phyloP scores from a whole-genome alignment of 768 basidiomycete genomes.

The Hygrocybe punicea region DNA sequence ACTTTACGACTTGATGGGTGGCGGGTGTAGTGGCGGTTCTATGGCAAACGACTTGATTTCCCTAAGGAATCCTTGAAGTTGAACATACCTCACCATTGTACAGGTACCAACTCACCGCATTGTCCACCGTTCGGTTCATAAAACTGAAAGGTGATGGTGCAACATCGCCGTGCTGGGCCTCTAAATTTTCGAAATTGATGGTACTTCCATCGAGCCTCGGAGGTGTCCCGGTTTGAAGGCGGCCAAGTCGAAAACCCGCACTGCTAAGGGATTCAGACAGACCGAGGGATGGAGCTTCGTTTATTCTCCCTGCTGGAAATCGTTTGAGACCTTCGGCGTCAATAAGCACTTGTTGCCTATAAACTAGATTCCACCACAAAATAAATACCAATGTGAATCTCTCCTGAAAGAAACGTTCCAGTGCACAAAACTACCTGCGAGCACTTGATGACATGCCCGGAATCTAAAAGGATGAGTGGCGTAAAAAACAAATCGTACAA shows the following conservation, averaged over 20 bases:
- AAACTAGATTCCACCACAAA: background rate
- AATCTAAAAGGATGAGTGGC: background rate
- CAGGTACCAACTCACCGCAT: too few species aligned
- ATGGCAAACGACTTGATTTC: conserved; percentile 70
- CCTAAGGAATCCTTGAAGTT: conserved; percentile 36
- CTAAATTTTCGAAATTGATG: conserved; percentile 64
- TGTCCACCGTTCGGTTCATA: conserved; percentile 65
- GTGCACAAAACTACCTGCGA: too few species aligned
- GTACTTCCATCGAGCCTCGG: conserved; percentile 66
- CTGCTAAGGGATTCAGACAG: conserved; percentile 70
- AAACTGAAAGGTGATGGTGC: conserved; percentile 74
- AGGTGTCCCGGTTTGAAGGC: conserved; percentile 87
- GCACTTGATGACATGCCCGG: conserved; percentile 57
- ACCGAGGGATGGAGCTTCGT: conserved; percentile 67
- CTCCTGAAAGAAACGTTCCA: conserved; percentile 87
- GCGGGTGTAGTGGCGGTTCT: conserved; percentile 66
- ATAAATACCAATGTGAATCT: conserved; percentile 77
- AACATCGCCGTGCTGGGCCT: conserved; percentile 63
- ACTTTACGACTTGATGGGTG: conserved; percentile 73
- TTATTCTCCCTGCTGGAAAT: conserved; percentile 72
- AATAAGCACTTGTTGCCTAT: background rate
- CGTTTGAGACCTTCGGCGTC: conserved; percentile 69
- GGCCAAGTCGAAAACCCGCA: conserved; percentile 78
- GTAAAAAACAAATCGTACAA: background rate
- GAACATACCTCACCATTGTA: background rate